Evolutionary conservation across 352 stramenopile species (phyloP), one percentile per base, ranked within the genome.

Genomic region (Pythium brachiatum): DNA sequence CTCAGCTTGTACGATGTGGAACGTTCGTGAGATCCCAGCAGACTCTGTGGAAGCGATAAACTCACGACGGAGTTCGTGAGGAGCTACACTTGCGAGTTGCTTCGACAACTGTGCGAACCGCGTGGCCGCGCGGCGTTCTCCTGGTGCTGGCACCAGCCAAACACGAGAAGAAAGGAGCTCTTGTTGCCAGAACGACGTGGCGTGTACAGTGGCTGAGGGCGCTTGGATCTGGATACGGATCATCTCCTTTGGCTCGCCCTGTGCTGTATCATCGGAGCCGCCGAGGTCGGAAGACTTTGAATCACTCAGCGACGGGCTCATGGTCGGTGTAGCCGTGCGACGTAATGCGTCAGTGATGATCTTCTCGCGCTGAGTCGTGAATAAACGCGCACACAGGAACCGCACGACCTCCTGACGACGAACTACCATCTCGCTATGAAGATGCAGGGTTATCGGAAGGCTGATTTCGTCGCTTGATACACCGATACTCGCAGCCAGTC

Each of bases 11-110:
- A 59, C 20, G 25, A 82, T 64, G 15, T 66, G 64, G 53, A 84
- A 82, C 8, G 75, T 48, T 51, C 80, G 66, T 2, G 53, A 74
- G 9, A 81, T 74, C 9, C 68, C 57, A 27, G 80, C 64, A 3
- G 68, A 50, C 52, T 83, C 76, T 38, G 83, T 79, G 29, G 38
- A 27, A 9, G 38, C 32, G 23, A 44, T 5, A 13, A 39, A 20
- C 27, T 58, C n/a, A 15, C 53, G 53, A 26, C 38, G 53, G 4
- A 50, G 26, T 2, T 60, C 53, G 9, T 31, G 34, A 12, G 53
- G 53, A n/a, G 34, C 13, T 26, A 52, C 26, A 4, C 38, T 55
- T 16, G 55, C 39, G 2, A 73, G 53, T 21, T 68, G 62, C 20
- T 48, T 27, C 8, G 66, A 64, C 9, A 73, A 8, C 38, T 73